Evolutionary conservation across 169 alveolate genomes (phyloP), one percentile per base, ranked within the genome.

Genomic region (Eimeria praecox): DNA sequence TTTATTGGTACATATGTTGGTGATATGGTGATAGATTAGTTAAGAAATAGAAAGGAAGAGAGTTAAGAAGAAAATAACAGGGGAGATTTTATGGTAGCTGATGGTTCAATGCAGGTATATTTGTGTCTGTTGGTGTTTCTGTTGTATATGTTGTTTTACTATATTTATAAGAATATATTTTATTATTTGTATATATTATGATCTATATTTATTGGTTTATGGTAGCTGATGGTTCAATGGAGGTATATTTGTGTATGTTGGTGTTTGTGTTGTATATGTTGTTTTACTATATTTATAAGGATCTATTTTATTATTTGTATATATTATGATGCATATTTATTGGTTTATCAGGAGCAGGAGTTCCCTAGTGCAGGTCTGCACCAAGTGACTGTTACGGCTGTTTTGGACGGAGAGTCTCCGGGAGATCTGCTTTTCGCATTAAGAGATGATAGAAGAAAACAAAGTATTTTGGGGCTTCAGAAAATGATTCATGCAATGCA

Each of bases 401-500:
- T 80, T 0, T 44, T 80, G 30, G 90, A 80, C 42, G 49, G 90
- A 8, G 90, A 80, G 12, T 80, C 69, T 18, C 90, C 90, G 18
- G 64, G 90, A 3, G 90, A 80, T 46, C 30, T 80, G 69, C 38
- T 80, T 27, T 80, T 80, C 44, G 90, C 90, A 8, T 49, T 80
- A 24, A 33, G 90, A 46, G 90, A 80, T 35, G 90, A 49, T 46
- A 42, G 90, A 38, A 42, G 90, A 49, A 49, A 80, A 33, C 71
- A 80, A 30, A 80, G 90, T 35, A 80, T 80, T 24, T n/a, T 27
- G 64, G 90, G 90, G n/a, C 90, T 80, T 6, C 90, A 80, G 46
- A 80, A n/a, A 16, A 80, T 80, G 12, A 80, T 80, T n/a, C 90
- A 80, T n/a, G 90, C 90, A 46, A 80, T 80, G 69, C 44, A 80